These are phyloP conservation scores for Purpureocillium takamizusanense DNA, from an alignment of 2,329 filamentous ascomycete genomes.

Conservation along the genomic window DNA sequence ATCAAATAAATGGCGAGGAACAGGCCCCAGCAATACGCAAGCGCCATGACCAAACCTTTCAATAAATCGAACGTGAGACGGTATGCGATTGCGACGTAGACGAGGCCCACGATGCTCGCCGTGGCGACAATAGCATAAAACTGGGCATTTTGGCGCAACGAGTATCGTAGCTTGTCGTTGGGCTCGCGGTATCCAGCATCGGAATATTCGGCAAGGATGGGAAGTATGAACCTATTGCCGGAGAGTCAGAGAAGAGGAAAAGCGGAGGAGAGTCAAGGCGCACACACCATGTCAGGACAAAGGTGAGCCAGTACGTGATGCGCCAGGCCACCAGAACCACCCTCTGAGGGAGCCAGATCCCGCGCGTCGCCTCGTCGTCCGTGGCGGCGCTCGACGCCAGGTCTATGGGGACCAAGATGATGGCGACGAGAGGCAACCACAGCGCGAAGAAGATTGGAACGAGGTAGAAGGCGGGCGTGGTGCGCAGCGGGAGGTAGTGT, in stretches of 20 bases:
- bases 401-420: constrained; percentile 91
- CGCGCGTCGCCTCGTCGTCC: constrained; percentile 61
- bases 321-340: constrained; percentile 84
- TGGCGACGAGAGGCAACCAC: constrained; percentile 81
- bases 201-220: constrained; percentile 86
- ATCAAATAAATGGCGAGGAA: constrained; percentile 91
- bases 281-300: constrained; percentile 79
- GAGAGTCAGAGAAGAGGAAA: neutral
- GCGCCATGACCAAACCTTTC: constrained; percentile 81
- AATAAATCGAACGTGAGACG: constrained; percentile 64
- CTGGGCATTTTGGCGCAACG: constrained; percentile 75
- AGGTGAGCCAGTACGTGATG: constrained; percentile 95
- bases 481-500: constrained; percentile 81
- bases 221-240: constrained; percentile 69
- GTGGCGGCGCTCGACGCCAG: constrained; percentile 76
- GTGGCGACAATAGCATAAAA: constrained; percentile 78
- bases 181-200: constrained; percentile 90
- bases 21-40: constrained; percentile 91
- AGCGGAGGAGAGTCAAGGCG: neutral
- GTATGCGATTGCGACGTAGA: constrained; percentile 77
- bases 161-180: constrained; percentile 72
- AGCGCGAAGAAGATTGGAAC: constrained; percentile 95
- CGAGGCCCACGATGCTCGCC: constrained; percentile 58
- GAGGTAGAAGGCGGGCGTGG: constrained; percentile 81
- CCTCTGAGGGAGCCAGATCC: constrained; percentile 77